A percentile compares a stretch with the other conserved stretches of the same genome.
Evolutionary conservation across 2,329 filamentous ascomycete genomes (phyloP).

Genomic region (Pseudogymnoascus sp.): DNA sequence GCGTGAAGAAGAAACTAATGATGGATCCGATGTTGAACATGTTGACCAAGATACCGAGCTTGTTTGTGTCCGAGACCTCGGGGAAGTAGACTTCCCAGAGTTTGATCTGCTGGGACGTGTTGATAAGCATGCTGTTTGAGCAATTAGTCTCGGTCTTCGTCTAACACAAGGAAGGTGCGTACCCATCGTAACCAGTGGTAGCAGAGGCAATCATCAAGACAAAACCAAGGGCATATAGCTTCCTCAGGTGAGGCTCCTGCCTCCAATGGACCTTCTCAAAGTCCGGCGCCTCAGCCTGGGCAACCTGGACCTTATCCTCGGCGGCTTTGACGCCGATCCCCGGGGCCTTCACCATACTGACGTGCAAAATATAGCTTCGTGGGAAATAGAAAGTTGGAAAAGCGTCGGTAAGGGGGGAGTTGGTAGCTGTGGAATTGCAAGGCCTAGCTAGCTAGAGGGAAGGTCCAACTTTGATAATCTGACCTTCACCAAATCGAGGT

Average conservation of each 20-base stretch:
- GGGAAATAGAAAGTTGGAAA: neutral
- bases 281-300: constrained; percentile 37
- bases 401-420: neutral
- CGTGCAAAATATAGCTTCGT: neutral
- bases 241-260: constrained; percentile 46
- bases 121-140: constrained; percentile 39
- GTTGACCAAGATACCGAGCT: constrained; percentile 39
- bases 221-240: constrained; percentile 43
- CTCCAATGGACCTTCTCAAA: constrained; percentile 50
- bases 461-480: neutral
- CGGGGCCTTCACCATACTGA: neutral
- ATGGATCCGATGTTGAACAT: constrained; percentile 36
- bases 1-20: constrained; percentile 32
- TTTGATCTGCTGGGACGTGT: constrained; percentile 50
- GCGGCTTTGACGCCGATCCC: constrained; percentile 11
- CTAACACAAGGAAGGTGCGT: constrained; percentile 3
- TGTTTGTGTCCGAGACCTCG: constrained; percentile 31
- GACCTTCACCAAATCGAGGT: neutral
- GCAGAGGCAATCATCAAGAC: constrained; percentile 52
- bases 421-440: neutral
- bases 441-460: neutral
- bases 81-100: constrained; percentile 45
- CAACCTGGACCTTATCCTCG: constrained; percentile 30
- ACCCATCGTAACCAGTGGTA: constrained; percentile 54
- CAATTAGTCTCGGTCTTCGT: neutral